Conservation (phyloP, 805 yeast genomes). For the Ogataea methanolica region DNA sequence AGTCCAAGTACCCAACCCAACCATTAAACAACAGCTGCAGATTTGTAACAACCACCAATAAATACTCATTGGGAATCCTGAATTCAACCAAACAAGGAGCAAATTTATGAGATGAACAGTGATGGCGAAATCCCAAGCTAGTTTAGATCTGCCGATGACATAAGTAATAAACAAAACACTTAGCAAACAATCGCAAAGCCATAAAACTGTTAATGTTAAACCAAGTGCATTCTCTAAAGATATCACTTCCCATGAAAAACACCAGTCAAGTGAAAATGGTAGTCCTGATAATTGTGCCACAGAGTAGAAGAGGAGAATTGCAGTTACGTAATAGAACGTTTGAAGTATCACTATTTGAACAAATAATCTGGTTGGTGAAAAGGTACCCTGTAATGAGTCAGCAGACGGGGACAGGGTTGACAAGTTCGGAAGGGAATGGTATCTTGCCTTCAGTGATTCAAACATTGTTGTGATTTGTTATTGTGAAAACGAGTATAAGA, state of each 20-base stretch:
- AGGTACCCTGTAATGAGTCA: slow-evolving; percentile 7
- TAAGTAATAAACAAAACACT: slow-evolving; percentile 82
- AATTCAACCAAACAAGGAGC: slow-evolving; percentile 59
- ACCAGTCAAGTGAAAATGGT: slow-evolving; percentile 60
- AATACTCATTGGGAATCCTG: slow-evolving; percentile 63
- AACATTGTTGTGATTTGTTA: slow-evolving; percentile 5
- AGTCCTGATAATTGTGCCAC: slow-evolving; percentile 69
- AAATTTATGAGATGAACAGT: slow-evolving; percentile 84
- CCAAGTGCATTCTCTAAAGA: slow-evolving; percentile 78
- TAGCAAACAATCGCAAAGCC: slow-evolving; percentile 80
- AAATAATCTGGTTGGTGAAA: slow-evolving; percentile 54
- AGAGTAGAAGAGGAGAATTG: slow-evolving; percentile 58
- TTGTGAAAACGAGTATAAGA: not conserved
- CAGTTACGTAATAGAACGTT: slow-evolving; percentile 71
- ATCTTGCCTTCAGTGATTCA: slow-evolving; percentile 10
- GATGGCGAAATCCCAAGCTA: slow-evolving; percentile 96
- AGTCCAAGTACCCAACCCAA: slow-evolving; percentile 81
- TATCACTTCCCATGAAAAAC: slow-evolving; percentile 77
- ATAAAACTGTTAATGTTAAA: slow-evolving; percentile 61
- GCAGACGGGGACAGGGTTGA: slow-evolving; percentile 1
- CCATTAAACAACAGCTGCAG: slow-evolving; percentile 61
- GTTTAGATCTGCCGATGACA: slow-evolving; percentile 85
- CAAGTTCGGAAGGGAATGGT: slow-evolving; percentile 12
- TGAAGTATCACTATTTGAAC: slow-evolving; percentile 78
- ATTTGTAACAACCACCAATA: slow-evolving; percentile 86